Evolutionary conservation across 129 eudicot species (phyloP).

Genomic region (Daucus carota): DH1_v3.0 NC_030382.2:22125501-22126000

Average conservation of each 20-base stretch:
- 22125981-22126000: neutral
- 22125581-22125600: no score
- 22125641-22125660: neutral
- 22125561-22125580: no score
- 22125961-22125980: no score
- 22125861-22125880: neutral
- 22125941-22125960: no score
- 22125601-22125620: neutral
- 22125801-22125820: neutral
- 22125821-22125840: slow-evolving; percentile 6
- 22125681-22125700: neutral
- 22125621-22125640: neutral
- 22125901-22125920: no score
- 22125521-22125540: no score
- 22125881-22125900: neutral
- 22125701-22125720: slow-evolving; percentile 10
- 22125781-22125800: slow-evolving; percentile 3
- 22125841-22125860: neutral
- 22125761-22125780: neutral
- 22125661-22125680: neutral
- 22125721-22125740: slow-evolving; percentile 4
- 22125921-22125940: no score
- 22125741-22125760: slow-evolving; percentile 3
- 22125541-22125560: no score
- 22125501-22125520: no score